These are phyloP conservation scores for Mortierella sp. DNA, from an alignment of 371 early-diverging fungal genomes.

Conservation along the genomic window DNA sequence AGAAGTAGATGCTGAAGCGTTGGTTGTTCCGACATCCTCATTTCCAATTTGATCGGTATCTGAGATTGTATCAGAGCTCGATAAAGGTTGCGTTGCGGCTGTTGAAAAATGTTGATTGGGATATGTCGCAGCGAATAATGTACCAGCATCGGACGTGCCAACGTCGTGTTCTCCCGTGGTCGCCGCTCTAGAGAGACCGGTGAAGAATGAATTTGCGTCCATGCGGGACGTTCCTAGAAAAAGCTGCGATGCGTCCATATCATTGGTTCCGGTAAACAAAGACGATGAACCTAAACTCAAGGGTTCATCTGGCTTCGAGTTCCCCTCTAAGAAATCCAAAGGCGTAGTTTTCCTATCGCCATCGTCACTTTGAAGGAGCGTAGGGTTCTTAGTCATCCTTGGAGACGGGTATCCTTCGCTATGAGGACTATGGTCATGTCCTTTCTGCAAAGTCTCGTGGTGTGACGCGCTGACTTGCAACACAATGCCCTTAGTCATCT, in stretches of 20 bases:
- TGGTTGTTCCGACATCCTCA: too few relatives aligned
- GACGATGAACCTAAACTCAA: not conserved
- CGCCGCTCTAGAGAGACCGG: not conserved
- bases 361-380: too few relatives aligned
- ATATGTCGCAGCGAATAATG: not conserved
- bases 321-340: not conserved
- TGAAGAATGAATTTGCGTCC: slow-evolving; percentile 23
- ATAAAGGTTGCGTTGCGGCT: not conserved
- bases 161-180: not conserved
- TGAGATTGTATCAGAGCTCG: too few relatives aligned
- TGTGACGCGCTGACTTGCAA: too few relatives aligned
- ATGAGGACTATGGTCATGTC: too few relatives aligned
- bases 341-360: too few relatives aligned
- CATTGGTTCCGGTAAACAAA: not conserved
- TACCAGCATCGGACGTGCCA: not conserved
- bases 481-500: too few relatives aligned
- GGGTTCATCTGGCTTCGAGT: not conserved
- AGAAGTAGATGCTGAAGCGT: too few relatives aligned
- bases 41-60: too few relatives aligned
- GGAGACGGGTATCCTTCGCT: too few relatives aligned
- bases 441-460: too few relatives aligned
- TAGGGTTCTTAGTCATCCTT: too few relatives aligned
- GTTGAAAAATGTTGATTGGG: not conserved
- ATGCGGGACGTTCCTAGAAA: not conserved
- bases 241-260: slow-evolving; percentile 20